A percentile compares a stretch with the other conserved stretches of the same genome.
phyloP scores from a whole-genome alignment of 306 rosid genomes.

The Gynostemma pentaphyllum region DNA sequence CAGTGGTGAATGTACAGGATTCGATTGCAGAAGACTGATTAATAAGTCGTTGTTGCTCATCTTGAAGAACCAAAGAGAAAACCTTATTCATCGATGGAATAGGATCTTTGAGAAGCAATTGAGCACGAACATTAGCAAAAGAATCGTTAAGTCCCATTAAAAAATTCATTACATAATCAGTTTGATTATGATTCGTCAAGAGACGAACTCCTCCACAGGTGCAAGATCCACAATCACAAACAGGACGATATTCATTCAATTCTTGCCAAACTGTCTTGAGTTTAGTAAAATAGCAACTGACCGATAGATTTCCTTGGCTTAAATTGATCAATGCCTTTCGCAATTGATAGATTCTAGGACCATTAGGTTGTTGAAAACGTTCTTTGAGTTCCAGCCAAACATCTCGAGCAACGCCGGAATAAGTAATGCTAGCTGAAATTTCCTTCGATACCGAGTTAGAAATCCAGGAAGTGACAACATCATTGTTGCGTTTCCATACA shows the following conservation, averaged over 20 bases:
- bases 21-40: too few relatives aligned
- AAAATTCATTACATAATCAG: background rate
- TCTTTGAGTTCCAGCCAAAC: too few relatives aligned
- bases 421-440: too few relatives aligned
- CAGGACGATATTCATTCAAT: too few relatives aligned
- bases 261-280: too few relatives aligned
- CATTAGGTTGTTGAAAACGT: too few relatives aligned
- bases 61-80: background rate
- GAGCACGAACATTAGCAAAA: background rate
- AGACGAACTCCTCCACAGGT: background rate
- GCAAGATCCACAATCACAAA: too few relatives aligned
- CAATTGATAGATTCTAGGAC: background rate
- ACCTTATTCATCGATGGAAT: background rate
- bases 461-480: too few relatives aligned
- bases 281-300: background rate
- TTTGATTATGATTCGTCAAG: background rate
- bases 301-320: background rate
- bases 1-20: too few relatives aligned
- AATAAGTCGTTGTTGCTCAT: background rate
- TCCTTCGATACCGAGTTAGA: too few relatives aligned
- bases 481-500: too few relatives aligned
- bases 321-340: background rate
- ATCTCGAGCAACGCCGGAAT: too few relatives aligned
- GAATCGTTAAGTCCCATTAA: background rate
- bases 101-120: background rate